Percentiles rank a stretch among this genome's conserved stretches.
Conservation (phyloP, 352 stramenopile genomes). For the Phytophthora pisi region DNA sequence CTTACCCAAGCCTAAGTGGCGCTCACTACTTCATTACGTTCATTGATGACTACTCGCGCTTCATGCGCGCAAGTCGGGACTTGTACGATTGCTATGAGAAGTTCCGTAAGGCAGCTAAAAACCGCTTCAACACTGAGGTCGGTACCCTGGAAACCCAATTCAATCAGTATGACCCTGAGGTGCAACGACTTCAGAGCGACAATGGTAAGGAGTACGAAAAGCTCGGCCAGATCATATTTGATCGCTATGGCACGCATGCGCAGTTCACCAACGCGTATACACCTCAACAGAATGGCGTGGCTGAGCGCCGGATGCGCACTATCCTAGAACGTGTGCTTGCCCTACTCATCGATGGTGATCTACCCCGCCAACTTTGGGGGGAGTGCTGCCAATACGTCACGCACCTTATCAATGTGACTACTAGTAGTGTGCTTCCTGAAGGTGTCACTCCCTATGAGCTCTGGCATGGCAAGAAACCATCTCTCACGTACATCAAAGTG, state of each 20-base stretch:
- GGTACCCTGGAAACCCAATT: not conserved
- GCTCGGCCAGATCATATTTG: not conserved
- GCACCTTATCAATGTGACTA: not conserved
- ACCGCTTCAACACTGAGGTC: not conserved
- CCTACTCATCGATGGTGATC: slow-evolving; percentile 10
- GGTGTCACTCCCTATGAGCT: not conserved
- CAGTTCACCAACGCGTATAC: not conserved
- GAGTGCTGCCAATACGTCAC: not conserved
- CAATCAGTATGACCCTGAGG: not conserved
- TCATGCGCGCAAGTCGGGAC: slow-evolving; percentile 3
- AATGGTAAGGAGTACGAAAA: slow-evolving; percentile 11
- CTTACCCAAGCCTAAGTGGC: slow-evolving; percentile 9
- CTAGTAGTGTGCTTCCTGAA: not conserved
- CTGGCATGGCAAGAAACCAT: not conserved
- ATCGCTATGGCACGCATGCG: not conserved
- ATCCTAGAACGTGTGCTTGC: slow-evolving; percentile 16
- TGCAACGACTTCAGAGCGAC: not conserved
- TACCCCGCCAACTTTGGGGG: not conserved
- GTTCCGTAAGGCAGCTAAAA: not conserved
- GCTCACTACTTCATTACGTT: slow-evolving; percentile 14
- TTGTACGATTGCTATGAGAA: slow-evolving; percentile 1
- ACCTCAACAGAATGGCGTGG: slow-evolving; percentile 22
- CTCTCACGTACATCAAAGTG: not conserved
- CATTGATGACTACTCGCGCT: slow-evolving; percentile 16
- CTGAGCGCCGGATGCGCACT: slow-evolving; percentile 18